These are phyloP conservation scores for Pseudisothecium myosuroides DNA, from an alignment of 225 moss, liverwort and hornwort species.

Conservation along the genomic window DNA sequence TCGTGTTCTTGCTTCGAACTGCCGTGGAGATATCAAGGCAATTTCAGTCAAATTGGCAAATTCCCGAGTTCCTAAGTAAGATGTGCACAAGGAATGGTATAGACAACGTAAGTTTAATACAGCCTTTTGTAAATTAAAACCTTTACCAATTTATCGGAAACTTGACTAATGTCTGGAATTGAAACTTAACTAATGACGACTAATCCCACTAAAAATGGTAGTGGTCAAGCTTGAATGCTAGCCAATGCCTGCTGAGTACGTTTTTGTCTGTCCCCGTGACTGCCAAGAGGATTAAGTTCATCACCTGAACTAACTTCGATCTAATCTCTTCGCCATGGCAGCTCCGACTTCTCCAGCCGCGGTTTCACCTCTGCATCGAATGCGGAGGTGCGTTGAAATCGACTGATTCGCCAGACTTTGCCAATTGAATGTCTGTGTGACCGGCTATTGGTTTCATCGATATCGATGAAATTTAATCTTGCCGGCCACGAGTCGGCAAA, in stretches of 20 bases:
- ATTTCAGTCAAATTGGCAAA: neutral
- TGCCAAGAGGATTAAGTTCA: neutral
- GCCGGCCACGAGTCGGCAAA: neutral
- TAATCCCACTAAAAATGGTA: neutral
- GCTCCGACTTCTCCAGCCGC: neutral
- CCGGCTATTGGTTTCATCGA: neutral
- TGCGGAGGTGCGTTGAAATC: neutral
- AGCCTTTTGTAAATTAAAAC: too few species aligned
- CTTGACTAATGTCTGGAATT: neutral
- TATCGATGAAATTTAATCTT: neutral
- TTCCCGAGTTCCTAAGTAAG: neutral
- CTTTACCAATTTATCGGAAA: neutral
- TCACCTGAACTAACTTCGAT: neutral
- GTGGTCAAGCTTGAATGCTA: neutral
- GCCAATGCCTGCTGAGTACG: too few species aligned
- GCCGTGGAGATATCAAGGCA: neutral
- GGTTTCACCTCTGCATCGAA: too few species aligned
- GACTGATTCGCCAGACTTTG: neutral
- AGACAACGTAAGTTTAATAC: neutral
- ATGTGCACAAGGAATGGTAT: neutral
- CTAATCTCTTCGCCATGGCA: neutral
- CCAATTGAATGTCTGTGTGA: neutral
- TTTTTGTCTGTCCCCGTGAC: neutral
- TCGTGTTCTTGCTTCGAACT: neutral
- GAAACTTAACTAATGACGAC: neutral